These are phyloP conservation scores for Cardiospermum halicacabum DNA, from an alignment of 345 rosid species.

Conservation along the genomic window DNA sequence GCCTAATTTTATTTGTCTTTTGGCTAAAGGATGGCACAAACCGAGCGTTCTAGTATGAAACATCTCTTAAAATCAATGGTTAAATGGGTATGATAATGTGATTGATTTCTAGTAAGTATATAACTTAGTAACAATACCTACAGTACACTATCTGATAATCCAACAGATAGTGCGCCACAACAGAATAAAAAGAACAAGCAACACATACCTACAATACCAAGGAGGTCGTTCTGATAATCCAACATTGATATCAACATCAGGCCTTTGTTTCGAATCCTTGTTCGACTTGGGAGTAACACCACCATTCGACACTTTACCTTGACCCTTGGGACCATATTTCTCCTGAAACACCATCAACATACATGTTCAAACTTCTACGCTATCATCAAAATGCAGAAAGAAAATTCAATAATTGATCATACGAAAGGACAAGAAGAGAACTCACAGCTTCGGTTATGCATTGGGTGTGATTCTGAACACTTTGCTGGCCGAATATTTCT, in stretches of 20 bases:
- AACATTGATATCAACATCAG: constrained; percentile 61
- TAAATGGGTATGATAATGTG: no score
- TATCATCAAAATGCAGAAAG: background rate
- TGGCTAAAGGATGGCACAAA: no score
- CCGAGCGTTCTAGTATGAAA: no score
- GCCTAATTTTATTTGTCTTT: no score
- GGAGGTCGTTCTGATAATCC: constrained; percentile 84
- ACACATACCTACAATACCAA: constrained; percentile 83
- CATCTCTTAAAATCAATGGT: no score
- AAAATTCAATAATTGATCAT: background rate
- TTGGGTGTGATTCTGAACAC: constrained; percentile 80
- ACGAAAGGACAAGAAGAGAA: background rate
- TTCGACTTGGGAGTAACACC: constrained; percentile 56
- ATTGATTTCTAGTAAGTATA: no score
- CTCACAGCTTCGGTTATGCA: constrained; percentile 87
- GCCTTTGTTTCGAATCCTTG: constrained; percentile 51
- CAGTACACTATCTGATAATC: no score
- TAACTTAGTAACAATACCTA: no score
- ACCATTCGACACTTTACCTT: constrained; percentile 43
- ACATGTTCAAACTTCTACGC: background rate
- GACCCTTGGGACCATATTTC: constrained; percentile 92
- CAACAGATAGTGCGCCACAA: no score
- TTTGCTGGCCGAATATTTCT: constrained; percentile 62
- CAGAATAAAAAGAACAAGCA: background rate
- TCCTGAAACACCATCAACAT: constrained; percentile 43